Conservation (phyloP, 2,329 filamentous ascomycete species). For the Verticillium dahliae region DNA sequence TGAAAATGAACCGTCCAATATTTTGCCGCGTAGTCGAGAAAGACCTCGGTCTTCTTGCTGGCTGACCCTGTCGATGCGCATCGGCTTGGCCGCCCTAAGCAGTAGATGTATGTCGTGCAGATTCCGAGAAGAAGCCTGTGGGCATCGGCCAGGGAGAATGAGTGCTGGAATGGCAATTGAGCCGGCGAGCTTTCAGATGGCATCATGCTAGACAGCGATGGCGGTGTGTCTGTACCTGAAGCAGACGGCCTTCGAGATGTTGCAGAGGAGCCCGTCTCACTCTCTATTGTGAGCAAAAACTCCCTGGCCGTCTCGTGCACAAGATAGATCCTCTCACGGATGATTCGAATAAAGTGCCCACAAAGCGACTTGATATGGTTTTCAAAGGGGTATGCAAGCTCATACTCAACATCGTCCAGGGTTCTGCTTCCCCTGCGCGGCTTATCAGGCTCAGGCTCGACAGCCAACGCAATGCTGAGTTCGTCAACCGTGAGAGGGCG, state of each 20-base stretch:
- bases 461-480: slow-evolving; percentile 12
- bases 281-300: slow-evolving; percentile 9
- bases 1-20: not conserved
- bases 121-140: not conserved
- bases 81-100: not conserved
- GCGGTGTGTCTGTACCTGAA: not conserved
- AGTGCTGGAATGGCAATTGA: not conserved
- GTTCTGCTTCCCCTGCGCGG: not conserved
- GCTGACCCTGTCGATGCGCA: not conserved
- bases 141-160: not conserved
- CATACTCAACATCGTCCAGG: slow-evolving; percentile 10
- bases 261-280: not conserved
- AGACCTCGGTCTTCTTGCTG: not conserved
- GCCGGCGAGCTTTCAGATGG: no score
- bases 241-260: not conserved
- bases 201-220: not conserved
- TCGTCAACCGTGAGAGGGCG: slow-evolving; percentile 12
- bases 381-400: slow-evolving; percentile 11
- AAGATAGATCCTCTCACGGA: slow-evolving; percentile 12
- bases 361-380: slow-evolving; percentile 11
- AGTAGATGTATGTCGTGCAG: not conserved
- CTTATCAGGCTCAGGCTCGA: not conserved
- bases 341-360: slow-evolving; percentile 12
- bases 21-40: not conserved
- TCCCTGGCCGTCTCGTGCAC: slow-evolving; percentile 16